These are phyloP conservation scores for Cordyceps pruinosa DNA, from an alignment of 2,329 filamentous ascomycete genomes.

Conservation along the genomic window DNA sequence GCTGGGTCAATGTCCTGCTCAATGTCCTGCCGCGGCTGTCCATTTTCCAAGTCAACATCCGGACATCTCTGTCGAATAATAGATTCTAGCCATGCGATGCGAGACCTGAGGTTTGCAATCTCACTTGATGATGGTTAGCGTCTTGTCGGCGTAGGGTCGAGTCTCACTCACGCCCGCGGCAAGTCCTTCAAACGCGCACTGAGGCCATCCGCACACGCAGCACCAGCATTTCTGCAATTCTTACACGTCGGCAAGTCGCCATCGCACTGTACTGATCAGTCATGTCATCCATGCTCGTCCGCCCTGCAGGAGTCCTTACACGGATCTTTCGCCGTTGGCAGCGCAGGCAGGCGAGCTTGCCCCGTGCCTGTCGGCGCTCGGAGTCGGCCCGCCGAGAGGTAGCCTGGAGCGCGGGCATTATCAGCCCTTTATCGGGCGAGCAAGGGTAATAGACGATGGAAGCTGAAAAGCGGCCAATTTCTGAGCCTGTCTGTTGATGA, in stretches of 20 bases:
- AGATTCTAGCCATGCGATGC: constrained; percentile 40
- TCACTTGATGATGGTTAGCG: background rate
- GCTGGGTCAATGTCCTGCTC: background rate
- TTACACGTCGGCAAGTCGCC: constrained; percentile 35
- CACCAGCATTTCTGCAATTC: constrained; percentile 36
- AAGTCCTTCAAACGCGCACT: constrained; percentile 33
- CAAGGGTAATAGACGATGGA: no score
- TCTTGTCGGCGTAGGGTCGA: background rate
- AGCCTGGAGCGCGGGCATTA: background rate
- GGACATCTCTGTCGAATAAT: constrained; percentile 36
- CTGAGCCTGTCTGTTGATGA: background rate
- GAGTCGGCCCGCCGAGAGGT: constrained; percentile 13
- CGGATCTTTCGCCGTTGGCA: constrained; percentile 46
- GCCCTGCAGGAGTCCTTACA: constrained; percentile 23
- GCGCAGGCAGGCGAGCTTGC: constrained; percentile 25
- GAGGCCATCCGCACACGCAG: constrained; percentile 37
- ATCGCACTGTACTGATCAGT: constrained; percentile 32
- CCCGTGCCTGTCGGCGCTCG: constrained; percentile 20
- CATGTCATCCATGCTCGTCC: background rate
- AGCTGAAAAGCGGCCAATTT: background rate
- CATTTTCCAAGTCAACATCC: constrained; percentile 30
- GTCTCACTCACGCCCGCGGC: constrained; percentile 32
- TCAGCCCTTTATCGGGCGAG: no score
- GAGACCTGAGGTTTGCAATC: constrained; percentile 31
- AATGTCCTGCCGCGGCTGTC: background rate